A percentile compares a stretch with the other conserved stretches of the same genome.
Evolutionary conservation across 768 basidiomycete genomes (phyloP).

Genomic region (Suillus ampliporus): DNA sequence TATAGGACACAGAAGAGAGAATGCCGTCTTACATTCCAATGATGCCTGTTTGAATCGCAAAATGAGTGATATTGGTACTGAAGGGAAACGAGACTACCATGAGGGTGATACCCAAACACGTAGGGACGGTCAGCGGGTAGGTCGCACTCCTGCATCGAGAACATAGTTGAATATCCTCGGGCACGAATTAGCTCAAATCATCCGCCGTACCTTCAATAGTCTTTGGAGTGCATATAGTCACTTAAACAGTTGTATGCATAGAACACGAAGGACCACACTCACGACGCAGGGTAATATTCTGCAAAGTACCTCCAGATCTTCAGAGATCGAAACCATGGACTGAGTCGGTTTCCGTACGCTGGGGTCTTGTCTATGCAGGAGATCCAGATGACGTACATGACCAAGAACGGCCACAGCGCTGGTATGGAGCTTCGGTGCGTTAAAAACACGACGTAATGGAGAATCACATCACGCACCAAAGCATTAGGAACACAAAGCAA

Average conservation of each 20-base stretch:
- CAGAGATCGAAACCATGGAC: slow-evolving; percentile 72
- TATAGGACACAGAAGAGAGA: background rate
- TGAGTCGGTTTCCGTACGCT: slow-evolving; percentile 71
- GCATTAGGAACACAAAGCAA: slow-evolving; percentile 70
- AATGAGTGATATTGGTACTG: slow-evolving; percentile 12
- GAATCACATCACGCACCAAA: slow-evolving; percentile 62
- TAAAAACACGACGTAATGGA: background rate
- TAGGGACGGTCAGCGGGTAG: slow-evolving; percentile 92
- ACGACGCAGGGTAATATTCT: slow-evolving; percentile 90
- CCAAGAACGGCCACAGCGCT: slow-evolving; percentile 83
- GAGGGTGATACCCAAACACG: slow-evolving; percentile 98
- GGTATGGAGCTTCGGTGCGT: slow-evolving; percentile 76
- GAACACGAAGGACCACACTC: slow-evolving; percentile 49
- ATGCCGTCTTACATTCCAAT: slow-evolving; percentile 85
- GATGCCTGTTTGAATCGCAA: slow-evolving; percentile 63
- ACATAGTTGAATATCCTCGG: slow-evolving; percentile 3
- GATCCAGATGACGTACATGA: slow-evolving; percentile 81
- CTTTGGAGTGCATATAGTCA: slow-evolving; percentile 30
- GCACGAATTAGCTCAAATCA: background rate
- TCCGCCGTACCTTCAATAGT: slow-evolving; percentile 52
- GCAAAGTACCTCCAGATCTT: slow-evolving; percentile 90
- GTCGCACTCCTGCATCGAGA: slow-evolving; percentile 66
- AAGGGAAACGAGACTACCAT: slow-evolving; percentile 52
- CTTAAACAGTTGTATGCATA: background rate
- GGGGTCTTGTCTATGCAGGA: slow-evolving; percentile 77